These are phyloP conservation scores for Ogataea sp. DNA, from an alignment of 805 yeast genomes.

Conservation along the genomic window DNA sequence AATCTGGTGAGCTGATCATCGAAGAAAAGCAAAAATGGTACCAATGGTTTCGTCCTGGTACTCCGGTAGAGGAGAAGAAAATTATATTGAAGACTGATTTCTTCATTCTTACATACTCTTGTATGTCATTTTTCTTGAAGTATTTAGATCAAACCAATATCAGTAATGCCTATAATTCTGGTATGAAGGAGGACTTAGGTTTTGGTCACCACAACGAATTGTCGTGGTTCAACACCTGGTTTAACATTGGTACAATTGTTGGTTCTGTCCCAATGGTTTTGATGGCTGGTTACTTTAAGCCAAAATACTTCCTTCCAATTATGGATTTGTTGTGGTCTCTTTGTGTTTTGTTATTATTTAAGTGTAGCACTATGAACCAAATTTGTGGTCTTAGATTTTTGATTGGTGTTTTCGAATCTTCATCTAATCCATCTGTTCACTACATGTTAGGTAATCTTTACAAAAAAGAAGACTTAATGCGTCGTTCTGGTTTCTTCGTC, in stretches of 20 bases:
- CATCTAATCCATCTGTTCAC: constrained; percentile 56
- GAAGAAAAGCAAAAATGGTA: background rate
- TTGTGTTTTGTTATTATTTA: constrained; percentile 43
- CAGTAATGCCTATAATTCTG: constrained; percentile 56
- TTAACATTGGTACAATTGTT: constrained; percentile 43
- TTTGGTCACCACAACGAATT: constrained; percentile 13
- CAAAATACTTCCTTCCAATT: constrained; percentile 45
- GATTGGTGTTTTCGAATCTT: constrained; percentile 52
- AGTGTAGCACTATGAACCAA: constrained; percentile 37
- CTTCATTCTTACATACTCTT: constrained; percentile 30
- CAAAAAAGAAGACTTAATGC: constrained; percentile 43
- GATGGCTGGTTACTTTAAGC: constrained; percentile 42
- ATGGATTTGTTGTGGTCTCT: constrained; percentile 52
- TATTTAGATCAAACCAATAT: constrained; percentile 52
- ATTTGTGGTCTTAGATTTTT: constrained; percentile 52
- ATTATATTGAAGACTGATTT: constrained; percentile 12
- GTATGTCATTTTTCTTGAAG: constrained; percentile 39
- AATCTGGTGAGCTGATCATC: background rate
- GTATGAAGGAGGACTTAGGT: constrained; percentile 45
- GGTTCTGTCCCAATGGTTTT: constrained; percentile 58
- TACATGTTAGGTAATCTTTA: constrained; percentile 53
- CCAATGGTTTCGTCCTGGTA: background rate
- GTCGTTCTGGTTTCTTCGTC: constrained; percentile 54
- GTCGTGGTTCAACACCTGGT: constrained; percentile 15
- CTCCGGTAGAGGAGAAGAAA: constrained; percentile 5